Evolutionary conservation across 441 rosid species (phyloP), one percentile per base, ranked within the genome.

Genomic region (Iberis amara): DNA sequence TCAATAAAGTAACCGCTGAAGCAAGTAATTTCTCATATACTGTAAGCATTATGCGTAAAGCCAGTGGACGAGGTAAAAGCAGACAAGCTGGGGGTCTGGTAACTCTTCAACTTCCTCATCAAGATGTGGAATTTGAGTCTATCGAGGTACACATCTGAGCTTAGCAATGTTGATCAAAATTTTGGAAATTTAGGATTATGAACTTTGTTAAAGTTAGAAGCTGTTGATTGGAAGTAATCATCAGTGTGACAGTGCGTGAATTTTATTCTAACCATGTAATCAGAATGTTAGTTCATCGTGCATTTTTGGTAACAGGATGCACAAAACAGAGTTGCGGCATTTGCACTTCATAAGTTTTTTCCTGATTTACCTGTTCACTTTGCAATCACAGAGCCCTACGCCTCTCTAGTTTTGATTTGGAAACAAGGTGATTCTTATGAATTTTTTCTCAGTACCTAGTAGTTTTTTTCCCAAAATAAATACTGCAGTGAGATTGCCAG

Each of bases 51-150:
- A 68, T 87, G 36, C 98, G 96, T 58, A 90, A 87, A 76, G 81
- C 96, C 68, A 79, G 78, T 39, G 96, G 96, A 44, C 75, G 92
- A 57, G 98, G 98, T 58, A 90, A 87, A 78, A 85, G 77, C 66
- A 78, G 95, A 75, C 85, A 82, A 77, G 80, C 92, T 39, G 96
- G 98, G 32, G 98, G 98, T 10, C 64, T 90, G 62, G 52, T 77
- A 44, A 74, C 85, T 39, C 68, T 90, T 73, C 85, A 81, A 73
- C 96, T 90, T 65, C 95, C 98, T 46, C 57, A 76, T 44, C 68
- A 68, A 58, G 74, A 70, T 65, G 95, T 68, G 61, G 62, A 57
- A 24, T 65, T 58, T 74, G 81, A 74, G 61, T 76, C 90, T 41
- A 79, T 77, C 42, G 95, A 90, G 98, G 95, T 90, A 76, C 40